These are phyloP conservation scores for Lachnellula hyalina DNA, from an alignment of 2,329 filamentous ascomycete genomes.

Conservation along the genomic window DNA sequence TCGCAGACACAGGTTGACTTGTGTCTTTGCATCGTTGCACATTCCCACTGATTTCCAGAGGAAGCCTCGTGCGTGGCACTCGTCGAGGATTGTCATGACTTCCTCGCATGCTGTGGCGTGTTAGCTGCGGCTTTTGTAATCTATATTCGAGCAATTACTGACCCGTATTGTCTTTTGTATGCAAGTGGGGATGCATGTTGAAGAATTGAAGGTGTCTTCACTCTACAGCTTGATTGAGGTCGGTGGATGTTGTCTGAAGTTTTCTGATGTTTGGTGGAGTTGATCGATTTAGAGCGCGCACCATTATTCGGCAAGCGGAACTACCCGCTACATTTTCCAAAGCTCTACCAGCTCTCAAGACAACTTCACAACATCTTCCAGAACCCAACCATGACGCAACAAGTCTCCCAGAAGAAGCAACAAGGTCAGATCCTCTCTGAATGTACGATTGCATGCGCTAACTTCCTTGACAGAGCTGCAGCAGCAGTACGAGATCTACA, in stretches of 20 bases:
- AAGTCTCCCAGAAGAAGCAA: conserved; percentile 32
- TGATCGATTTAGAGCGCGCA: conserved; percentile 4
- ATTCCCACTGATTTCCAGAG: conserved; percentile 84
- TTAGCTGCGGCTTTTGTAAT: conserved; percentile 10
- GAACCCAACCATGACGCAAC: conserved; percentile 28
- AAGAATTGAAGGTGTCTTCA: conserved; percentile 4
- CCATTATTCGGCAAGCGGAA: conserved; percentile 9
- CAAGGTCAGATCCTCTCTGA: conserved; percentile 25
- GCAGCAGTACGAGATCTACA: conserved; percentile 71
- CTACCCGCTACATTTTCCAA: conserved; percentile 5
- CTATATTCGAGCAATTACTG: background rate
- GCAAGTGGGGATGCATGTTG: conserved; percentile 94
- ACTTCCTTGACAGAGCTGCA: conserved; percentile 59
- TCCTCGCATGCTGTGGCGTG: conserved; percentile 74
- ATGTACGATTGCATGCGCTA: background rate
- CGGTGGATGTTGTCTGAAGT: background rate
- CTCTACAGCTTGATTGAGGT: background rate
- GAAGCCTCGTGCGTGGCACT: conserved; percentile 91
- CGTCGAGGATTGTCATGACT: conserved; percentile 87
- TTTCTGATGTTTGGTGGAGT: conserved; percentile 1
- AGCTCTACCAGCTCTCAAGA: background rate
- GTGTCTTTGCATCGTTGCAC: conserved; percentile 80
- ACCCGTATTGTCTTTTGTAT: conserved; percentile 90
- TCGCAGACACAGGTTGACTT: conserved; percentile 80
- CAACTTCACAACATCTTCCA: background rate